Evolutionary conservation across 495 filamentous ascomycete species (phyloP), one percentile per base, ranked within the genome.

Genomic region (Trichoderma orchidacearum): DNA sequence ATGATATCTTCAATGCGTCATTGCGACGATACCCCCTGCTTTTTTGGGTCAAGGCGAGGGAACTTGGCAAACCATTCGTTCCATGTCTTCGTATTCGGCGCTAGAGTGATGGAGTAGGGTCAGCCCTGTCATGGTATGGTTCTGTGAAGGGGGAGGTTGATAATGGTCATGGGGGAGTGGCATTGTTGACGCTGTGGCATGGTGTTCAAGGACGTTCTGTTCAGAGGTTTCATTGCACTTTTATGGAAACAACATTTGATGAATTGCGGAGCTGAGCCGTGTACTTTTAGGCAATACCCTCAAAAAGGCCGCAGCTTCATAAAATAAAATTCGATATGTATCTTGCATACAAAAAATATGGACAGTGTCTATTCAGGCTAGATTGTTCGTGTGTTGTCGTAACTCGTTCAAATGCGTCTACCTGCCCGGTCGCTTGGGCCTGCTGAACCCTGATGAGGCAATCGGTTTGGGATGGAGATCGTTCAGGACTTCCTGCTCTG

Each of bases 401-500:
- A 48, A 48, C 7, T 25, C 41, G 18, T 27, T n/a, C n/a, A 23
- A 48, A 23, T 18, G 41, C 41, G 21, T 35, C 17, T 28, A 71
- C 61, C 78, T 68, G 25, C 92, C 92, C 0, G 92, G 92, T 62
- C 91, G 76, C 78, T 90, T 94, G n/a, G 93, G 93, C 66, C 90
- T 80, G 57, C 81, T 83, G 68, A 98, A 98, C 30, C 78, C 85
- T 56, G 80, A 79, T 61, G 84, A 85, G 51, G 78, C 70, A 66
- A 88, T 82, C 32, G 80, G 74, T 62, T 83, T 80, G 38, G 86
- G 89, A 61, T 84, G 77, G 54, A 97, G 80, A 65, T 95, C 90
- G 30, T 85, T 85, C 32, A 83, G 66, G 60, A 97, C 75, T 30
- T 74, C 72, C 30, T 81, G 72, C 54, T 80, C 84, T 9, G 83